Evolutionary conservation across 306 rosid genomes (phyloP).

Genomic region (Lathyrus aphaca): DNA sequence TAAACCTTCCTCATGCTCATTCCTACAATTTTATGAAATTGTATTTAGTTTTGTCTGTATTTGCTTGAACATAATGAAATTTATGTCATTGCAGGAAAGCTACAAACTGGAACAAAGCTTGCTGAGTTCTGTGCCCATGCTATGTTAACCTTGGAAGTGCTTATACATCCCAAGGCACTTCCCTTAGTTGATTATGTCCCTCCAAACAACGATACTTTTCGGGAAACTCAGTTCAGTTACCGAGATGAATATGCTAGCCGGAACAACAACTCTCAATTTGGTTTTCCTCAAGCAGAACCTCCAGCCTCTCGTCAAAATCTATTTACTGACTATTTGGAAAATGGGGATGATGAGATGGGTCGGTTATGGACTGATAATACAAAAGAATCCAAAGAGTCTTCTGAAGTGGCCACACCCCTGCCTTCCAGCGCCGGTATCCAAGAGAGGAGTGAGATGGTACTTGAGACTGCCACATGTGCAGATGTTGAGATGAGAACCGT

Average conservation of each 20-base stretch:
- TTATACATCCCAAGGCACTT: conserved; percentile 86
- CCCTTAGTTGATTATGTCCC: conserved; percentile 53
- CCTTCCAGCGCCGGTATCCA: conserved; percentile 37
- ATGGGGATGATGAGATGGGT: conserved; percentile 44
- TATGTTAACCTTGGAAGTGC: conserved; percentile 80
- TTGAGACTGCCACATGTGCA: conserved; percentile 25
- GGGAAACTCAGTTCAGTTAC: conserved; percentile 37
- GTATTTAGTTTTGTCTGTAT: neutral
- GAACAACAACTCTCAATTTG: conserved; percentile 39
- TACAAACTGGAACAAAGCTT: conserved; percentile 67
- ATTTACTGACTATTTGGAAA: conserved; percentile 51
- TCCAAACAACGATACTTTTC: conserved; percentile 32
- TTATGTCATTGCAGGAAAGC: conserved; percentile 64
- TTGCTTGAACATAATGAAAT: conserved; percentile 33
- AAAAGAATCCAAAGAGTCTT: conserved; percentile 37
- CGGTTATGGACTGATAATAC: conserved; percentile 40
- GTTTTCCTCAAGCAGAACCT: conserved; percentile 40
- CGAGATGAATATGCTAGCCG: conserved; percentile 38
- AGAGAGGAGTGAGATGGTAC: conserved; percentile 37
- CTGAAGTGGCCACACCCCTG: conserved; percentile 30
- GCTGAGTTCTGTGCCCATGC: conserved; percentile 86
- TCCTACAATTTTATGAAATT: neutral
- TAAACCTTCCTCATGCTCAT: conserved; percentile 11
- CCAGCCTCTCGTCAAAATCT: conserved; percentile 50
- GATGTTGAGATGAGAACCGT: conserved; percentile 46